These are phyloP conservation scores for Colletotrichum sp. DNA, from an alignment of 2,329 filamentous ascomycete genomes.

Conservation along the genomic window DNA sequence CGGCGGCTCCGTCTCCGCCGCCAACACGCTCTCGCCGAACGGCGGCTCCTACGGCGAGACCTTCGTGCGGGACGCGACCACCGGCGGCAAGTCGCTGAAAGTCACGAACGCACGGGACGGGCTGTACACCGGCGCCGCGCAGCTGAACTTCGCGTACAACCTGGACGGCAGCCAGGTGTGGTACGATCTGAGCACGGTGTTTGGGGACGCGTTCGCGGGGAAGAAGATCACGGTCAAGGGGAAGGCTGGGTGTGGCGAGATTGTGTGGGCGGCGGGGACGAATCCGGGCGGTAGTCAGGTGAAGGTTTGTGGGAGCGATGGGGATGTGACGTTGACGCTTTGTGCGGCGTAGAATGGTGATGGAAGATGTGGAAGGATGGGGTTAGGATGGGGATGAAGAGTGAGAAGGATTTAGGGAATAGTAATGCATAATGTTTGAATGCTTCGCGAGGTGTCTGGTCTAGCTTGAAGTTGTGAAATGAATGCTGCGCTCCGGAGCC, in stretches of 20 bases:
- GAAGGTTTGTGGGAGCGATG: conserved; percentile 35
- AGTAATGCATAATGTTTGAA: no score
- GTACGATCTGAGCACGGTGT: conserved; percentile 45
- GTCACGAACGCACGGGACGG: conserved; percentile 37
- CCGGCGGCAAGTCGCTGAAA: conserved; percentile 44
- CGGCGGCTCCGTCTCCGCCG: conserved; percentile 30
- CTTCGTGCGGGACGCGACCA: conserved; percentile 37
- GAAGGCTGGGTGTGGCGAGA: conserved; percentile 34
- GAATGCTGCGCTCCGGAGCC: no score
- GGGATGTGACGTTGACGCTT: conserved; percentile 39
- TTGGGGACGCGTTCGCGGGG: conserved; percentile 42
- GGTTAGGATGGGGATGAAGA: no score
- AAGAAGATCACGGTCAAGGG: conserved; percentile 32
- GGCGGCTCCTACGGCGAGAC: conserved; percentile 35
- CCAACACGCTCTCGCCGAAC: conserved; percentile 28
- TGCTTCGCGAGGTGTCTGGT: no score
- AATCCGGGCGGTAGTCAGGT: conserved; percentile 41
- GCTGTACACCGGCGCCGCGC: conserved; percentile 41
- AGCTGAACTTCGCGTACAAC: conserved; percentile 45
- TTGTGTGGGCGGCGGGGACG: conserved; percentile 38
- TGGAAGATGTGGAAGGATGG: no score
- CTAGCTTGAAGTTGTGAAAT: no score
- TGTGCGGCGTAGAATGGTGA: conserved; percentile 33
- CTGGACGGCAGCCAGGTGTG: conserved; percentile 37
- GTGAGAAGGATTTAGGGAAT: no score